These are phyloP conservation scores for Acacia confusa DNA, from an alignment of 306 rosid genomes.

Conservation along the genomic window DNA sequence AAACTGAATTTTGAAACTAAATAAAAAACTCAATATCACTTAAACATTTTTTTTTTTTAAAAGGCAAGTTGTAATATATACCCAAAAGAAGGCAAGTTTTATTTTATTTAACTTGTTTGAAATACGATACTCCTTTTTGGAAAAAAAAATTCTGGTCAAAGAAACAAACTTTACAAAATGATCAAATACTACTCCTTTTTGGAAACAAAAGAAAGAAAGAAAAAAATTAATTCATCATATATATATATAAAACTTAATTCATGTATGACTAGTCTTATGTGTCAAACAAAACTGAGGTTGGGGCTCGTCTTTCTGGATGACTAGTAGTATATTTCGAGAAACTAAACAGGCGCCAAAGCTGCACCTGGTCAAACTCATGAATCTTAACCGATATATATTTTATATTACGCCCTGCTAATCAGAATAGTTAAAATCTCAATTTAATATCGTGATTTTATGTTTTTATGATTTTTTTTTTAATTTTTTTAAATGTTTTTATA, in stretches of 20 bases:
- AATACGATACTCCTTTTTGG: background rate
- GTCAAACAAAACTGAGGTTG: background rate
- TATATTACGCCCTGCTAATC: background rate
- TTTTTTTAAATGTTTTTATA: too few species aligned
- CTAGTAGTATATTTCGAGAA: background rate
- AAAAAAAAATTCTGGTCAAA: too few species aligned
- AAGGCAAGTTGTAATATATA: background rate
- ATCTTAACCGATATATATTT: background rate
- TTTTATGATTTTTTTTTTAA: too few species aligned
- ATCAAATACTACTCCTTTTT: background rate
- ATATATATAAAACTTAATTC: too few species aligned
- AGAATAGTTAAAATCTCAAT: too few species aligned
- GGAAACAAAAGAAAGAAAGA: background rate
- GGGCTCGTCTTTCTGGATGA: background rate
- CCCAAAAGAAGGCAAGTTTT: background rate
- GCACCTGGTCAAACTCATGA: slow-evolving; percentile 15
- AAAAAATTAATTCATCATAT: too few species aligned
- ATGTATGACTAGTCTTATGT: background rate
- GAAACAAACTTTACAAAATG: background rate
- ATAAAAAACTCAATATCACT: background rate
- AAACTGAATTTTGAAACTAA: background rate
- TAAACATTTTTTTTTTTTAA: too few species aligned
- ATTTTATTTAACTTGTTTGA: background rate
- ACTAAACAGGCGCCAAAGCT: background rate
- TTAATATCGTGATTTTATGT: too few species aligned